A percentile compares a stretch with the other conserved stretches of the same genome.
phyloP scores from a whole-genome alignment of 129 eudicot species.

The Artemisia argyi region DNA sequence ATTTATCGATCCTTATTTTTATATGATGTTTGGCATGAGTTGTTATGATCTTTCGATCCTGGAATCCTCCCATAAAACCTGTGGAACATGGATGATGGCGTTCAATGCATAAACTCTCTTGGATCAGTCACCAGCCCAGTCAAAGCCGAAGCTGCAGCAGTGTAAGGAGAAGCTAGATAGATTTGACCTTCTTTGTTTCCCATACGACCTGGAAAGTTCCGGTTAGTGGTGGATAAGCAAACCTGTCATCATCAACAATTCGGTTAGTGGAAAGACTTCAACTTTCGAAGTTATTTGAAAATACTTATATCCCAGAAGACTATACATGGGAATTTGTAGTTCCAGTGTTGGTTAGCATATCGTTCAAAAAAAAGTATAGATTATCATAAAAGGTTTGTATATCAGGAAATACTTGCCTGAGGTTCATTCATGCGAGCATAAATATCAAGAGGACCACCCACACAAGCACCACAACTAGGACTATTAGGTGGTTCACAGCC shows the following conservation, averaged over 20 bases:
- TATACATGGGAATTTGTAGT: too few species aligned
- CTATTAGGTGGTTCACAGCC: slow-evolving; percentile 96
- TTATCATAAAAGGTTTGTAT: background rate
- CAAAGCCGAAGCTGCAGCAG: slow-evolving; percentile 98
- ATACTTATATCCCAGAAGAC: too few species aligned
- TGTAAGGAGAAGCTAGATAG: slow-evolving; percentile 93
- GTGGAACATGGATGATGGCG: too few species aligned
- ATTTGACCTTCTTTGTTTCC: slow-evolving; percentile 99
- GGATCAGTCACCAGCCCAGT: slow-evolving; percentile 97
- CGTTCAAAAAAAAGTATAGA: background rate
- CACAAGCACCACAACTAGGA: slow-evolving; percentile 96
- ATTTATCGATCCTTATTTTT: too few species aligned
- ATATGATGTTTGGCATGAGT: too few species aligned
- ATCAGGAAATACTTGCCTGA: slow-evolving; percentile 51
- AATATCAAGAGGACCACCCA: slow-evolving; percentile 98
- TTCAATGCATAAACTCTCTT: slow-evolving; percentile 76
- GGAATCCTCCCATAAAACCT: too few species aligned
- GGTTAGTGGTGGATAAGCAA: slow-evolving; percentile 93
- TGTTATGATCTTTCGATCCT: too few species aligned
- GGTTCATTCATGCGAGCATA: slow-evolving; percentile 96
- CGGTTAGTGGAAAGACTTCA: background rate
- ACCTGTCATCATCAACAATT: slow-evolving; percentile 50
- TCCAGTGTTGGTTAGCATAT: background rate
- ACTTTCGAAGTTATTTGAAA: too few species aligned
- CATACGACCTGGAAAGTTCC: slow-evolving; percentile 99